A percentile compares a stretch with the other conserved stretches of the same genome.
phyloP scores from a whole-genome alignment of 257 asterid genomes.

The Nicotiana benthamiana region DNA sequence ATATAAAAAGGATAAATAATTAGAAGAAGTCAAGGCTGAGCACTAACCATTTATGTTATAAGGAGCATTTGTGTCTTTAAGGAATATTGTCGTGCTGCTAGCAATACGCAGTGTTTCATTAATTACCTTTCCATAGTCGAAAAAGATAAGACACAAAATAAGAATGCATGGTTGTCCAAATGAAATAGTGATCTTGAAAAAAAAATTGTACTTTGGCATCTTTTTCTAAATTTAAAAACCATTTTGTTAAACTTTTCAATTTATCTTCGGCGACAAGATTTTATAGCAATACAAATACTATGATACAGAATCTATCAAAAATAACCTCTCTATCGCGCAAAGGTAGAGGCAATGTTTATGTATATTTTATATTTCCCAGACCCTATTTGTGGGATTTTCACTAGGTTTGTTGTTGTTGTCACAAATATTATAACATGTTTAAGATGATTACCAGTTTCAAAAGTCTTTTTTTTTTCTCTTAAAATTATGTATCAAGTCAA shows the following conservation, averaged over 20 bases:
- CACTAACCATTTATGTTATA: conserved; percentile 6
- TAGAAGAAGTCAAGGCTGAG: background rate
- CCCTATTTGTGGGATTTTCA: too few species aligned
- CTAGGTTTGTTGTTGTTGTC: too few species aligned
- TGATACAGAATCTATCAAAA: too few species aligned
- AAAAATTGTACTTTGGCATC: too few species aligned
- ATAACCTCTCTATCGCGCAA: fast-evolving
- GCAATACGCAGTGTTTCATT: conserved; percentile 12
- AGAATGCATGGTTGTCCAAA: background rate
- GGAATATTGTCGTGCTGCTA: background rate
- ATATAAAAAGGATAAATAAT: too few species aligned
- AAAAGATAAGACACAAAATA: background rate
- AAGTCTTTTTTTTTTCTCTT: too few species aligned
- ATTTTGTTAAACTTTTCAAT: too few species aligned
- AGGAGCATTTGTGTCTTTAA: conserved; percentile 8
- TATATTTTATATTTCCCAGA: fast-evolving
- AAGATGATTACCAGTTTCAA: background rate
- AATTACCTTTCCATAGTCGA: background rate
- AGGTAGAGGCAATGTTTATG: too few species aligned
- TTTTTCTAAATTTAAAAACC: too few species aligned
- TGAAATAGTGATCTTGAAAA: background rate
- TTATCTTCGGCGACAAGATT: too few species aligned
- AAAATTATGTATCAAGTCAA: too few species aligned
- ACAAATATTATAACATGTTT: background rate
- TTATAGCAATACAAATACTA: background rate